Conservation (phyloP, 2,329 filamentous ascomycete species). For the Coniochaeta hoffmannii region DNA sequence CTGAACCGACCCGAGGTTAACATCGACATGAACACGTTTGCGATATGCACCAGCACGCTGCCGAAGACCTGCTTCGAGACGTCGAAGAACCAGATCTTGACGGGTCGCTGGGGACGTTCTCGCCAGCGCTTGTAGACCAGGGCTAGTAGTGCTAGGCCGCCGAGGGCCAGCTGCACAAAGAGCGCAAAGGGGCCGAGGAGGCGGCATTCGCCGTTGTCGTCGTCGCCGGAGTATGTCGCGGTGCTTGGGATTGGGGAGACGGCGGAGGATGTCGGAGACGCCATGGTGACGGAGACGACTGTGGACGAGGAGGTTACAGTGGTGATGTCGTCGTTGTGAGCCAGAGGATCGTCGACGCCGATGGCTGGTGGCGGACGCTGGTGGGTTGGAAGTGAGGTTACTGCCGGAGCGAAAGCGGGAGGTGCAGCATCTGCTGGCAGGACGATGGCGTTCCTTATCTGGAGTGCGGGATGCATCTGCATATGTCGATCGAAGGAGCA, state of each 20-base stretch:
- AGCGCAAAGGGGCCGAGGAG: conserved; percentile 88
- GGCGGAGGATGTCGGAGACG: not conserved
- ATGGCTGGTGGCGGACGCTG: not conserved
- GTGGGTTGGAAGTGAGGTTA: not conserved
- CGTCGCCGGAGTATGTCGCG: not conserved
- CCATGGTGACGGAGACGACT: not conserved
- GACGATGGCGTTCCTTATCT: not conserved
- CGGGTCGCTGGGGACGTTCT: conserved; percentile 80
- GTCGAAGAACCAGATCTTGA: conserved; percentile 98
- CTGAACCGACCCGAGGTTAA: conserved; percentile 80
- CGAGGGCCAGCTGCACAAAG: conserved; percentile 80
- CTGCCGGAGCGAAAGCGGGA: not conserved
- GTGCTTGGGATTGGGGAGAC: not conserved
- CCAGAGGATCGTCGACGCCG: not conserved
- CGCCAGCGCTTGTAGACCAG: conserved; percentile 91
- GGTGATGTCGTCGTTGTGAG: not conserved
- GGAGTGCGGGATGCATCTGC: not conserved
- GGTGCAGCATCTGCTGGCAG: not conserved
- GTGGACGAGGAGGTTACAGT: not conserved
- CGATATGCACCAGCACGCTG: conserved; percentile 80
- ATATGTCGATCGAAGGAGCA: not conserved
- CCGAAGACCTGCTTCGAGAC: conserved; percentile 96
- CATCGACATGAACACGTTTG: conserved; percentile 95
- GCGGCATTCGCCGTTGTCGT: conserved; percentile 66
- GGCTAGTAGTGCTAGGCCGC: conserved; percentile 72